Evolutionary conservation across 1,284 basidiomycete genomes (phyloP).

Genomic region (Trichosporon sp.): DNA sequence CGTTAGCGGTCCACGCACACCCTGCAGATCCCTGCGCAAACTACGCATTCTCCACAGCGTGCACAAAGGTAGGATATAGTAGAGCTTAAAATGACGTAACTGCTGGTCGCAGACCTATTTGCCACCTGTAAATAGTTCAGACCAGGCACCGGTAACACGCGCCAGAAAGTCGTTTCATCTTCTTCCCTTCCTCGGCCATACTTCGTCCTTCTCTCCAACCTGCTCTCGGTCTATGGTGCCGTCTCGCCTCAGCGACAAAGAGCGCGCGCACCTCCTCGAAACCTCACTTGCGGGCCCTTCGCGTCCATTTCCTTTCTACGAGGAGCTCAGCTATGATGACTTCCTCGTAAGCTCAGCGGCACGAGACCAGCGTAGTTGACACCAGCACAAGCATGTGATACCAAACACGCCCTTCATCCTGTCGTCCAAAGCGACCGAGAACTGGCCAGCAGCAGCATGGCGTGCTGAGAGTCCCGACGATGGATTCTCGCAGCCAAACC

Average conservation of each 20-base stretch:
- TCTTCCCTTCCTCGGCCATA: neutral
- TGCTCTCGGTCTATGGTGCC: neutral
- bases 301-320: constrained; percentile 18
- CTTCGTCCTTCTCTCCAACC: neutral
- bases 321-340: constrained; percentile 9
- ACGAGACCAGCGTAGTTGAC: neutral
- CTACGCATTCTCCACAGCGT: neutral
- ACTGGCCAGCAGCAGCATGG: constrained; percentile 25
- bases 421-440: constrained; percentile 22
- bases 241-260: neutral
- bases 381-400: constrained; percentile 37
- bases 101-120: neutral
- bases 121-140: neutral
- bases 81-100: neutral
- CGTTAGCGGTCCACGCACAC: neutral
- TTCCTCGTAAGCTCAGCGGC: constrained; percentile 12
- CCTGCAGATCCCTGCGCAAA: neutral
- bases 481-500: constrained; percentile 21
- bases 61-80: neutral
- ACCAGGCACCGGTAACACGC: neutral
- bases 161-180: neutral
- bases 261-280: neutral
- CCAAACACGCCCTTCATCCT: constrained; percentile 44
- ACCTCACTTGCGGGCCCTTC: neutral
- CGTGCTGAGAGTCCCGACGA: neutral